Base-by-base conservation (phyloP, 768 basidiomycete genomes). In the Mycena albidolilacea region DNA sequence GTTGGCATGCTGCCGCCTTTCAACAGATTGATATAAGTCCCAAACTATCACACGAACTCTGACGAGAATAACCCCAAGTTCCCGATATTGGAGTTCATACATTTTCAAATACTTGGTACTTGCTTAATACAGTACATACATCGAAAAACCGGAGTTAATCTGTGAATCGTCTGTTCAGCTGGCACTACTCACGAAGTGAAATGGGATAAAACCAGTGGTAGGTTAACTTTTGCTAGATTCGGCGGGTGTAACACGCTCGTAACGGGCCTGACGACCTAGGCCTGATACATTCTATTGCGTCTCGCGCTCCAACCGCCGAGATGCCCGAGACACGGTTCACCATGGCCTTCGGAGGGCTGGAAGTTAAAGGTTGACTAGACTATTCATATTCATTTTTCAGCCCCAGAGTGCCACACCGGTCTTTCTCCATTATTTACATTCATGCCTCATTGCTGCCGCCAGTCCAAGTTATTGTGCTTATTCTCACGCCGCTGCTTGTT, bases 1-100 rank as follows among this genome's bases (percentile, higher is more conserved):
- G 46, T 46, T 46, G 10, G 46, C 46, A 46, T 55, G 54, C 54
- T 55, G 54, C 54, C 54, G 54, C 54, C 54, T 55, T 55, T 23
- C 21, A 55, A 55, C 23, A 55, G 54, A 55, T 55, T 55, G 23
- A 55, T 30, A 55, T 12, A 11, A 55, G 23, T 23, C 54, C 23
- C 23, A 52, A 52, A 8, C 41, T 43, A 4, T 4, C 12, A 12
- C 12, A 43, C 41, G 41, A 43, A 43, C 41, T 43, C 41, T 43
- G 41, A 43, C 10, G 50, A 52, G 50, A 52, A 52, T 52, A n/a
- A 52, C n/a, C n/a, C 19, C 23, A 21, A 52, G 50, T 52, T 52
- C 50, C 21, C n/a, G 21, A n/a, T 7, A n/a, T 6, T 17, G 21
- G 50, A 52, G 50, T 52, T 52, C 50, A 52, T 52, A 23, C 23